Evolutionary conservation across 345 rosid species (phyloP).

Genomic region (Linum usitatissimum): DNA sequence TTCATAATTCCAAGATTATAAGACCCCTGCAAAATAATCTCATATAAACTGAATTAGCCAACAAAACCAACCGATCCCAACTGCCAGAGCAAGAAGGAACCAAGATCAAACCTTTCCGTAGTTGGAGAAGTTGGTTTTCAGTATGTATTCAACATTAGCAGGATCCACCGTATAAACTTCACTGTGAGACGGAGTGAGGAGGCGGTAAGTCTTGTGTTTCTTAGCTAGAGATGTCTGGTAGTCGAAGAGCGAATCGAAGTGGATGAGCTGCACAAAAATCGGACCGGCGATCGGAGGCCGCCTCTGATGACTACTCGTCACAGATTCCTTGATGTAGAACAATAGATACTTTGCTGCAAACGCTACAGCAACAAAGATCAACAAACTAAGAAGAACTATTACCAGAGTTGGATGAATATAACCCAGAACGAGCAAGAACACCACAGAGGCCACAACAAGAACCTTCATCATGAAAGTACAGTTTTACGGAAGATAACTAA

Average conservation of each 20-base stretch:
- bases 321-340: slow-evolving; percentile 18
- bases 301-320: slow-evolving; percentile 8
- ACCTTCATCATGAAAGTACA: slow-evolving; percentile 7
- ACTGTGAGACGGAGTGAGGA: slow-evolving; percentile 18
- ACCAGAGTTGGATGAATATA: slow-evolving; percentile 8
- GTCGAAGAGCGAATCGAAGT: slow-evolving; percentile 27
- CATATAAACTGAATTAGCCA: neutral
- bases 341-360: slow-evolving; percentile 7
- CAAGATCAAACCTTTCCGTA: slow-evolving; percentile 25
- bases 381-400: slow-evolving; percentile 13
- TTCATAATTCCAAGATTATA: slow-evolving; percentile 27
- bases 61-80: neutral
- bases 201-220: slow-evolving; percentile 19
- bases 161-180: slow-evolving; percentile 34
- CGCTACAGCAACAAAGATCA: neutral
- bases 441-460: slow-evolving; percentile 16
- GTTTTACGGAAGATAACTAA: too few species aligned
- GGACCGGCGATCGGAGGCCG: slow-evolving; percentile 36
- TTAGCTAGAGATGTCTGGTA: slow-evolving; percentile 25
- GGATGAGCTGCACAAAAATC: slow-evolving; percentile 17
- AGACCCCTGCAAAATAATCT: slow-evolving; percentile 17
- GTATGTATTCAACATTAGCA: slow-evolving; percentile 28
- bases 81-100: too few species aligned
- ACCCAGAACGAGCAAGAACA: slow-evolving; percentile 14
- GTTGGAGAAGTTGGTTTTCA: slow-evolving; percentile 36